Base-by-base conservation (phyloP, 495 filamentous ascomycete species). In the Oleoguttula mirabilis region DNA sequence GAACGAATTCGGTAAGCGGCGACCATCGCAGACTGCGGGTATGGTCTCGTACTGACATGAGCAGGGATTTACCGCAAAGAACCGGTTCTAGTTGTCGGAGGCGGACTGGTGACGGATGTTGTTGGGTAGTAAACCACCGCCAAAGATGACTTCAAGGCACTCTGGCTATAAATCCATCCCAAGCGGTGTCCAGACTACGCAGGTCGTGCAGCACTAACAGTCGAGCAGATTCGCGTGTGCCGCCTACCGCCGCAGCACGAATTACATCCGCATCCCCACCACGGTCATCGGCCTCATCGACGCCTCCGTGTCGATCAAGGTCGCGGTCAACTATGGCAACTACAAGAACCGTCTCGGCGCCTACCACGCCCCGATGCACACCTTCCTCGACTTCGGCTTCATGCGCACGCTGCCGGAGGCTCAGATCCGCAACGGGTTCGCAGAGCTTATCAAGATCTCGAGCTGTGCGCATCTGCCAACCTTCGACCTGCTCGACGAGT, bases 241-340 rank as follows among this genome's bases (percentile, higher is more conserved):
- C 45, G 56, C 53, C 20, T 70, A 56, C 53, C 60, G 54, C 6
- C 39, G 61, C 17, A 66, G 56, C 44, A 62, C 61, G 20, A 60
- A 62, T 51, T 64, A 45, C 55, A 64, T 65, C 32, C 66, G 69
- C 23, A 60, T 80, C 24, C 76, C 76, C 4, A 79, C 76, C 4
- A 80, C 76, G 0, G 67, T 79, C 42, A 77, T 80, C 53, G 76
- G 76, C 21, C 58, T 80, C 39, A 79, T 80, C 42, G 76, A 80
- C 52, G 76, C 76, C 3, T 75, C 70, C 2, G 76, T 79, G 32
- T 72, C 66, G 27, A 79, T 79, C 56, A 78, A 76, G 47, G 71
- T 77, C 11, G 75, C 72, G 19, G 75, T 82, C 41, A 80, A 81
- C 57, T 72, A 79, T 39, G 71, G 70, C 46, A 68, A 72, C 45